A percentile compares a stretch with the other conserved stretches of the same genome.
phyloP scores from a whole-genome alignment of 495 filamentous ascomycete genomes.

The Durotheca rogersii region DNA sequence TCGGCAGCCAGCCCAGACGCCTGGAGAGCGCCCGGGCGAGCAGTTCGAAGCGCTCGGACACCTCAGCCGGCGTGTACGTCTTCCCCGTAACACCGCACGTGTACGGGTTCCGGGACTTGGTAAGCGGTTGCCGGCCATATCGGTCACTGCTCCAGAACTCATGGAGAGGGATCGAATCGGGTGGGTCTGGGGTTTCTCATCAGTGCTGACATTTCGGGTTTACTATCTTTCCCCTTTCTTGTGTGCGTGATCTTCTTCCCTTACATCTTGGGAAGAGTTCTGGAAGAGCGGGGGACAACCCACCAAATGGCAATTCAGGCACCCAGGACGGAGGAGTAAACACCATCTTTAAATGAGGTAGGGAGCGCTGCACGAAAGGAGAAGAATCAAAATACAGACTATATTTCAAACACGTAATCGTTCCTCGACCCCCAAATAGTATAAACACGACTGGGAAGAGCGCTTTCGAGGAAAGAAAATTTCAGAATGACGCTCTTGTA shows the following conservation, averaged over 20 bases:
- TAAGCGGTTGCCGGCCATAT: slow-evolving; percentile 66
- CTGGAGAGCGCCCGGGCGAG: slow-evolving; percentile 71
- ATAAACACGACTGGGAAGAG: too few species aligned
- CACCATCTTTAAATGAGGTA: slow-evolving; percentile 64
- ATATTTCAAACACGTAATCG: too few species aligned
- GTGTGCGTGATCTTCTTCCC: slow-evolving; percentile 9
- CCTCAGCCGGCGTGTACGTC: slow-evolving; percentile 65
- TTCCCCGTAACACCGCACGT: slow-evolving; percentile 79
- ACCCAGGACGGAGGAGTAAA: slow-evolving; percentile 72
- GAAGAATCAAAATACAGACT: too few species aligned
- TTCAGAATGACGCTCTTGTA: too few species aligned
- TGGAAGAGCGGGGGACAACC: slow-evolving; percentile 10
- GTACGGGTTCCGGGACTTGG: slow-evolving; percentile 68
- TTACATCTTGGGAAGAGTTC: neutral
- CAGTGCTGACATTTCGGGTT: too few species aligned
- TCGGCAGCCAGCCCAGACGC: slow-evolving; percentile 72
- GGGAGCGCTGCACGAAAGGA: too few species aligned
- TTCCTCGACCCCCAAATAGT: too few species aligned
- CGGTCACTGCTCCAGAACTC: slow-evolving; percentile 79
- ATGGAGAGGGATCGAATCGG: slow-evolving; percentile 72
- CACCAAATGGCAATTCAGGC: slow-evolving; percentile 62
- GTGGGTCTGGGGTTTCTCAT: slow-evolving; percentile 57
- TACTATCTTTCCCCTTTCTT: too few species aligned
- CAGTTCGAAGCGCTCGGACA: slow-evolving; percentile 65
- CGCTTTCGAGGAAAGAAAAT: too few species aligned